Base-by-base conservation (phyloP, 2,329 filamentous ascomycete species). In the Colletotrichum tropicale region DNA sequence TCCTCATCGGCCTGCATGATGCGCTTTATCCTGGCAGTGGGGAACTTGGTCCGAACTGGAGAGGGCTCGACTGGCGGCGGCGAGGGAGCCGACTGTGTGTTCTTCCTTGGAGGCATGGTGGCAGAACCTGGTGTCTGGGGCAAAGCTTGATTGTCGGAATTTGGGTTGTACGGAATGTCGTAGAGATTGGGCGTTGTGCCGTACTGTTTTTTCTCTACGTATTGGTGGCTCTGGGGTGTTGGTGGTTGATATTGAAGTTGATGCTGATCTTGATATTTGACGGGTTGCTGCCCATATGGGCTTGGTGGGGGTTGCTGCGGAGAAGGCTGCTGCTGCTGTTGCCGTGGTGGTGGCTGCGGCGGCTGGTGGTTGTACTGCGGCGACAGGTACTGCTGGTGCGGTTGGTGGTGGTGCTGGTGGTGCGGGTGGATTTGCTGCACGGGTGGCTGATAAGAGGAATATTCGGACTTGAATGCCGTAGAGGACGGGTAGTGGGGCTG, bases 1-100 rank as follows among this genome's bases (percentile, higher is more conserved):
- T 99, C 97, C 82, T 99, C 97, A 82, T 99, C 97, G 13, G 96
- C 96, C 86, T 99, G 97, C 97, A 99, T 98, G 81, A 99, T 98
- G 67, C 97, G 93, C 89, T 99, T 99, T 88, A 99, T 99, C 77
- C 97, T 91, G 16, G 97, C 97, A 36, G 98, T 98, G 2, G 97
- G 97, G 81, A 99, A 99, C 81, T 98, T 98, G 38, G 96, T 98
- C 85, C 92, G 95, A 80, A 99, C 95, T 58, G 95, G 89, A 85
- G 86, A 98, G 86, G 84, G 91, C 84, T 86, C 92, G 80, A 91
- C 85, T 58, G 84, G 83, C 34, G 85, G 83, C 70, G 85, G 82
- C 75, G 79, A 81, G 56, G 81, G 84, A 55, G 81, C 84, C 78
- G 80, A 84, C 79, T 74, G 84, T 77, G 84, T 81, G 73, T 83